A percentile compares a stretch with the other conserved stretches of the same genome.
Conservation (phyloP, 345 rosid species). For the Rhodomyrtus tomentosa region DNA sequence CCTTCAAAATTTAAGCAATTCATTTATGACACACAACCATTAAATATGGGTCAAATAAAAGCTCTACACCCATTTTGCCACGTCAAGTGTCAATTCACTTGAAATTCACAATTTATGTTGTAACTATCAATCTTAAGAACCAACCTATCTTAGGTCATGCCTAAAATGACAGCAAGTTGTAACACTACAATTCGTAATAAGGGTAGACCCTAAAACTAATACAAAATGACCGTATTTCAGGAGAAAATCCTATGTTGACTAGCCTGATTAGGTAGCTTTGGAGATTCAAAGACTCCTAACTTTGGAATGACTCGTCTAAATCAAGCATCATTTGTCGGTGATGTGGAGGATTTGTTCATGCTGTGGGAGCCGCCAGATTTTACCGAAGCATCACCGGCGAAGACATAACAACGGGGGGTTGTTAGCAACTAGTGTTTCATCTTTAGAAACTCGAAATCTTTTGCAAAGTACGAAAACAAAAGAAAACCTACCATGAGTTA, state of each 20-base stretch:
- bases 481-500: no score
- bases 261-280: neutral
- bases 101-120: no score
- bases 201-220: neutral
- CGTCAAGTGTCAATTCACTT: no score
- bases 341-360: no score
- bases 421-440: neutral
- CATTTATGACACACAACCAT: no score
- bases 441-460: neutral
- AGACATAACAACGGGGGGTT: neutral
- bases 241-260: neutral
- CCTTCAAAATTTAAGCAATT: no score
- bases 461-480: neutral
- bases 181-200: neutral
- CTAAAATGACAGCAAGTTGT: neutral
- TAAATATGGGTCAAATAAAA: no score
- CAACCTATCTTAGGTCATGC: no score
- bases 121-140: no score
- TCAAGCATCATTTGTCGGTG: neutral
- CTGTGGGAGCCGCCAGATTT: no score
- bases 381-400: no score
- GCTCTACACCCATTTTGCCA: no score
- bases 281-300: neutral
- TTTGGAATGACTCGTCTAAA: neutral
- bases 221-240: neutral